Evolutionary conservation across 345 rosid species (phyloP).

Genomic region (Erodium maritimum): DNA sequence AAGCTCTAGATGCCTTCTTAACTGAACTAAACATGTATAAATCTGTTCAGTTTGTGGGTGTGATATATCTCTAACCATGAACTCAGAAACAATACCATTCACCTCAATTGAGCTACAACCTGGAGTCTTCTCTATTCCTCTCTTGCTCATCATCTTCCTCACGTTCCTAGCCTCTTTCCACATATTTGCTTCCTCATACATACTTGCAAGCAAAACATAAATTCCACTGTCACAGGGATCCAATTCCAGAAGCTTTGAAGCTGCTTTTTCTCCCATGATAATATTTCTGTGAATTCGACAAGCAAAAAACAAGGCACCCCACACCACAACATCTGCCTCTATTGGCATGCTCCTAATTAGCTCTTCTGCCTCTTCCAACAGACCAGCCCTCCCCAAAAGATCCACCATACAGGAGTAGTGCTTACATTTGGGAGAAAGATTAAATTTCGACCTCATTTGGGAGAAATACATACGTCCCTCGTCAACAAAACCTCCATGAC

Average conservation of each 20-base stretch:
- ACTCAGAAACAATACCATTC: slow-evolving; percentile 46
- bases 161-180: slow-evolving; percentile 52
- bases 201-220: slow-evolving; percentile 61
- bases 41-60: slow-evolving; percentile 36
- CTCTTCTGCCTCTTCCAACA: slow-evolving; percentile 57
- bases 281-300: slow-evolving; percentile 60
- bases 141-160: slow-evolving; percentile 55
- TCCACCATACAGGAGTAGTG: slow-evolving; percentile 91
- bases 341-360: slow-evolving; percentile 62
- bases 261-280: slow-evolving; percentile 57
- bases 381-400: slow-evolving; percentile 79
- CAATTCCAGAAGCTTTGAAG: slow-evolving; percentile 61
- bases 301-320: slow-evolving; percentile 80
- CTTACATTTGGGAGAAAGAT: slow-evolving; percentile 43
- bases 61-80: slow-evolving; percentile 61
- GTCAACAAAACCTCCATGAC: slow-evolving; percentile 78
- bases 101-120: slow-evolving; percentile 75
- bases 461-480: slow-evolving; percentile 54
- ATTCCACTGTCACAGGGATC: slow-evolving; percentile 72
- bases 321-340: slow-evolving; percentile 59
- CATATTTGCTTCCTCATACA: slow-evolving; percentile 72
- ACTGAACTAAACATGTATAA: slow-evolving; percentile 43
- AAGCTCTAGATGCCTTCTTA: slow-evolving; percentile 33
- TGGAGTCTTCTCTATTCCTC: slow-evolving; percentile 69
- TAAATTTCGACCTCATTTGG: slow-evolving; percentile 52